phyloP scores from a whole-genome alignment of 192 early-diverging fungal species.

The Podila horticola region DNA sequence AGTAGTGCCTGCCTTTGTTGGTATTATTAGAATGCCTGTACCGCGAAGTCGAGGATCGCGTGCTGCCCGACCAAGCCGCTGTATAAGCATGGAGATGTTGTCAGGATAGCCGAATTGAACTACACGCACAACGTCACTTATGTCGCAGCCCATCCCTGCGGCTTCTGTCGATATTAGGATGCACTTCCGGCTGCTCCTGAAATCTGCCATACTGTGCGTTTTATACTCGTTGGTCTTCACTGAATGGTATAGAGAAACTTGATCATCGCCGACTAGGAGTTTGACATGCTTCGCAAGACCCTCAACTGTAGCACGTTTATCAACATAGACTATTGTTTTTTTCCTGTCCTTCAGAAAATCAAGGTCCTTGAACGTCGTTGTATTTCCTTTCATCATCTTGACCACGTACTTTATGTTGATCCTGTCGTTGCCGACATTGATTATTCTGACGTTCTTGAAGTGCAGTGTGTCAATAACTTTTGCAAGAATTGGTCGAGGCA shows the following conservation, averaged over 20 bases:
- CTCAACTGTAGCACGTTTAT: neutral
- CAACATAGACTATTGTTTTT: neutral
- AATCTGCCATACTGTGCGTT: neutral
- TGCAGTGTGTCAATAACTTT: neutral
- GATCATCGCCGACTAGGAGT: neutral
- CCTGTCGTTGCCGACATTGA: neutral
- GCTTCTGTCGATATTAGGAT: constrained; percentile 7
- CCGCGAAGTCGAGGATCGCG: constrained; percentile 8
- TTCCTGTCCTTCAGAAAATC: neutral
- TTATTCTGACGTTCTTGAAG: neutral
- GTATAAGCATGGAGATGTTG: constrained; percentile 9
- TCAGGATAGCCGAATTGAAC: constrained; percentile 13
- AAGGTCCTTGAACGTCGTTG: neutral
- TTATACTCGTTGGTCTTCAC: neutral
- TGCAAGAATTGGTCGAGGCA: neutral
- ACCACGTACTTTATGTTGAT: constrained; percentile 1
- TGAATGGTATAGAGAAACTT: neutral
- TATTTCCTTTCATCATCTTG: neutral
- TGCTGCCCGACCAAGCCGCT: constrained; percentile 18
- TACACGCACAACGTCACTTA: constrained; percentile 24
- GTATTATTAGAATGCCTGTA: constrained; percentile 8
- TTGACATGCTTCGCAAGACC: neutral
- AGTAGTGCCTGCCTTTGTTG: neutral
- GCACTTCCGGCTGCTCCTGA: neutral
- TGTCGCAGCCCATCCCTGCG: constrained; percentile 24